Evolutionary conservation across 2,329 filamentous ascomycete species (phyloP), one percentile per base, ranked within the genome.

Genomic region (Acrodontium crateriforme): DNA sequence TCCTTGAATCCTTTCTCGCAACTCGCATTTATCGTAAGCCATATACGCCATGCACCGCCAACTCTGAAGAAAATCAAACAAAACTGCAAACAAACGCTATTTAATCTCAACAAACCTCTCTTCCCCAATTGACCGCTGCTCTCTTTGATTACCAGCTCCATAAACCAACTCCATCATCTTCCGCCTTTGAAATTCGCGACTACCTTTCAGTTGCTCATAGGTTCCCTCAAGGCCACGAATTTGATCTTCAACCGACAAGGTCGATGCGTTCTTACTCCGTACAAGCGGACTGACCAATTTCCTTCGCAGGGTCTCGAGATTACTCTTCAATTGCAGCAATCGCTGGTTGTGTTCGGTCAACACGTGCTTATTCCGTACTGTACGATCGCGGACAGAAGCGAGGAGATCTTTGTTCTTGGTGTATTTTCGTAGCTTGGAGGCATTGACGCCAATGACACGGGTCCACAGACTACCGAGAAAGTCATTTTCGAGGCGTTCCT

Each of bases 231-330:
- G 55, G 4, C 87, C 84, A 24, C 65, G 64, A 41, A 95, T 82
- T 60, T 95, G 87, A 45, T 85, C 80, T 36, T 87, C 80, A 11
- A 94, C 66, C 2, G 74, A 74, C 11, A 87, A 61, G 15, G 73
- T 79, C 37, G 73, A 81, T 9, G 61, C 65, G 40, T 73, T 69
- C 40, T 70, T 70, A 19, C 74, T 72, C 24, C 80, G 63, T 12
- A 94, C 78, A 3, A 94, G 65, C 10, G 87, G 87, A 29, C 74
- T 81, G 21, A 93, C 79, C 11, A 94, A 66, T 51, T 85, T 89
- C 38, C 78, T 68, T 18, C 87, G 66, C 25, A 93, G 62, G n/a
- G 68, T 77, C 58, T 94, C 85, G 10, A 95, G 69, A 41, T 81
- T 87, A 8, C 81, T 76, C 51, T 92, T 89, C 21, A 95, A 67